Evolutionary conservation across 768 basidiomycete species (phyloP), one percentile per base, ranked within the genome.

Genomic region (Serendipita sp.): DNA sequence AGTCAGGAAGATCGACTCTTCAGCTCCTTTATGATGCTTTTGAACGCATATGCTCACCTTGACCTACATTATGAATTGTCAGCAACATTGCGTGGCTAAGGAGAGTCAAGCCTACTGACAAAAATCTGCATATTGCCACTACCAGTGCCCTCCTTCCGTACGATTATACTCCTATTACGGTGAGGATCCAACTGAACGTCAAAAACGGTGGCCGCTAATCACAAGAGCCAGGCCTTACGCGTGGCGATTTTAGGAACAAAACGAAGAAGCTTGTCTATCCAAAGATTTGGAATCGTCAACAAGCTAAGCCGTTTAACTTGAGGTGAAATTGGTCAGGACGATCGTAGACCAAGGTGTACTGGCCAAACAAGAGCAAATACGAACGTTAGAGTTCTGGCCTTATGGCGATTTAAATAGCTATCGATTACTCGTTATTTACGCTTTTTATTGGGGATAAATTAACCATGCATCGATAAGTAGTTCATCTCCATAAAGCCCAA

Each of bases 271-370:
- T 90, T 91, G 76, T 91, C 89, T 89, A 91, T 83, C 88, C 85
- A 84, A 71, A 67, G 82, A 69, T 84, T 76, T 92, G 90, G 89
- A 91, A 87, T 92, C 89, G 83, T 91, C 75, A 86, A 91, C 83
- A 79, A 87, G 85, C 84, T 66, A 65, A 36, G 50, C 46, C 55
- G 58, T 37, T 33, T 34, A 60, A 60, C 55, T 60, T 27, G 34
- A 29, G 11, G 10, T 29, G 55, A 31, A 50, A 50, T 50, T 60
- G 55, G 27, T 60, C 27, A 60, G 33, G 55, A 40, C 40, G 40
- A 40, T 40, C 40, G 40, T 40, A 13, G 40, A 40, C 29, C 55
- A 31, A 60, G 23, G 55, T 37, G 55, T 27, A 36, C 11, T 10
- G 55, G 34, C 55, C 55, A 60, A 60, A 60, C 55, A 60, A 4